Evolutionary conservation across 352 stramenopile genomes (phyloP), one percentile per base, ranked within the genome.

Genomic region (Globisporangium megalacanthum): DNA sequence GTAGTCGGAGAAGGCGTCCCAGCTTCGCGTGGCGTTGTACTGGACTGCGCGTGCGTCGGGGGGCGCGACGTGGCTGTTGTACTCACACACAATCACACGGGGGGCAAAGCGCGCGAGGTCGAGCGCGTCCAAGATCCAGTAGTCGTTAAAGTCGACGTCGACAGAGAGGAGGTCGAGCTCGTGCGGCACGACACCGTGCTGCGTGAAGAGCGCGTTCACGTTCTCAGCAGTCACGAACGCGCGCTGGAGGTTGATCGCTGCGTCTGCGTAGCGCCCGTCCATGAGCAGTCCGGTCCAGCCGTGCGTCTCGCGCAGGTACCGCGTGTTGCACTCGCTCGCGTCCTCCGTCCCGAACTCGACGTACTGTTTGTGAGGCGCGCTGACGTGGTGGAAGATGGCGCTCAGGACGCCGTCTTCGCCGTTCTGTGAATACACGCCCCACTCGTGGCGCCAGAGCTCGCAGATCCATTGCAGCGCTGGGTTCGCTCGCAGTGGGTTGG

Each of bases 141-240:
- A 92, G 54, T 88, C 79, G 49, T 89, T 89, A 50, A 92, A 92
- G 31, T 89, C 75, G 33, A 89, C 75, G 51, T 89, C 81, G 33
- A 91, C 68, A 3, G 77, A 88, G 42, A 91, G 62, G 33, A 89
- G 50, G 56, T 91, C 80, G 13, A 91, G 69, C 35, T 29, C 25
- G 25, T 75, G 65, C 3, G 39, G 56, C 15, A 70, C 67, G 35
- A 89, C 76, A 14, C 48, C 33, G 54, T 86, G 70, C 54, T 70
- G 72, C 37, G 61, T 41, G 15, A 91, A 75, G 11, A 91, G 63
- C 33, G 50, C 31, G 59, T 84, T 86, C 56, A 89, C 64, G 58
- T 91, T 88, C 31, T 80, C 75, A 5, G 71, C 65, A 4, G 76
- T 80, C 56, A 91, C 74, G 58, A 75, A 88, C 41, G 76, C 80